phyloP scores from a whole-genome alignment of 2,329 filamentous ascomycete species.

The Fusarium concolor region DNA sequence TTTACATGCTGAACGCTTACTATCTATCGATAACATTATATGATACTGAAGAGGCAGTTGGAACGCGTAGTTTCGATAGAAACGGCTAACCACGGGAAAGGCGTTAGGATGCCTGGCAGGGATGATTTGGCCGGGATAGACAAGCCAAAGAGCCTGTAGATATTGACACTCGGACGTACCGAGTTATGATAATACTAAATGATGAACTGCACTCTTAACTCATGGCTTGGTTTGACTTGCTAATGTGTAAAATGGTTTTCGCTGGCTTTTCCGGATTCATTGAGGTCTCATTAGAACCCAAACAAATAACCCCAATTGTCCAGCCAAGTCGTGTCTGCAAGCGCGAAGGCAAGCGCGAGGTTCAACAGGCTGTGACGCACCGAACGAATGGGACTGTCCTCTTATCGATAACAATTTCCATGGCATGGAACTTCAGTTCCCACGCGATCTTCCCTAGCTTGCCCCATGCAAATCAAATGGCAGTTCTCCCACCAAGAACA shows the following conservation, averaged over 20 bases:
- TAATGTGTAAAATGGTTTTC: neutral
- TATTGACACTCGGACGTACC: slow-evolving; percentile 28
- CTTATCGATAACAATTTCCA: slow-evolving; percentile 50
- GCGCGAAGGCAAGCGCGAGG: neutral
- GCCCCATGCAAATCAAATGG: slow-evolving; percentile 22
- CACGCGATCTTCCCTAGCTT: slow-evolving; percentile 26
- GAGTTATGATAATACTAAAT: slow-evolving; percentile 34
- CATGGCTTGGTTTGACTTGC: neutral
- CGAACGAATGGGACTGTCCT: neutral
- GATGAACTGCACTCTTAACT: slow-evolving; percentile 8
- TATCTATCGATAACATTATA: slow-evolving; percentile 21
- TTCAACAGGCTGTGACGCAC: slow-evolving; percentile 16
- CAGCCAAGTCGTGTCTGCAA: neutral
- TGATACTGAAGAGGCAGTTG: slow-evolving; percentile 10
- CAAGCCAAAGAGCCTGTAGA: slow-evolving; percentile 24
- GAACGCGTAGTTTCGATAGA: slow-evolving; percentile 9
- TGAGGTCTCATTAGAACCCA: neutral
- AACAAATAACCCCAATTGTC: neutral
- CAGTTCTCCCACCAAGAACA: slow-evolving; percentile 39
- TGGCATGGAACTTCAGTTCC: slow-evolving; percentile 15
- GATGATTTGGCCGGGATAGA: slow-evolving; percentile 25
- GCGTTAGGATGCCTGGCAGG: slow-evolving; percentile 20
- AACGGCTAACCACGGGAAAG: slow-evolving; percentile 14
- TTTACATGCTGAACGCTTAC: slow-evolving; percentile 8
- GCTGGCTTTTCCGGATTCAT: neutral